Conservation (phyloP, 305 asterid species). For the Coffea humblotiana region DNA sequence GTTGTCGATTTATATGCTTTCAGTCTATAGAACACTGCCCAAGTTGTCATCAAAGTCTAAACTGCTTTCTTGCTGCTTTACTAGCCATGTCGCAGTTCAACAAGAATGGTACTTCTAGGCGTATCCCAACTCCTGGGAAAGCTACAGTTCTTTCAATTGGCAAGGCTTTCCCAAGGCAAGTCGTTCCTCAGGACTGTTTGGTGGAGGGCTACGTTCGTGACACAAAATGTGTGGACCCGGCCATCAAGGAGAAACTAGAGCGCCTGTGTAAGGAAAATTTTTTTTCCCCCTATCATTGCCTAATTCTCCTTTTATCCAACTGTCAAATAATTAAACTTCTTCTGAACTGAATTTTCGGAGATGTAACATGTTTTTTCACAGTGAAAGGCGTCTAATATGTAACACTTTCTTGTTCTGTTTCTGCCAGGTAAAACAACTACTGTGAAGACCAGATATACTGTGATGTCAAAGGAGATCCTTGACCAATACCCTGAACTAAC, state of each 20-base stretch:
- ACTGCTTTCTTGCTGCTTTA: neutral
- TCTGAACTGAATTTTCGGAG: too few relatives aligned
- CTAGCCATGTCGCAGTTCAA: constrained; percentile 12
- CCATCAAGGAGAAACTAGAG: constrained; percentile 76
- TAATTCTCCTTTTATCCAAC: neutral
- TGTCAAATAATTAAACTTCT: too few relatives aligned
- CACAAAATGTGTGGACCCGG: constrained; percentile 63
- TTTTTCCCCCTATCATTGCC: neutral
- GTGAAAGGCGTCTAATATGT: neutral
- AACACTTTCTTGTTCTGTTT: neutral
- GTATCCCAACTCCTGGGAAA: constrained; percentile 56
- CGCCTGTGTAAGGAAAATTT: constrained; percentile 56
- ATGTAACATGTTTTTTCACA: neutral
- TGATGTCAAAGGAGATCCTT: constrained; percentile 74
- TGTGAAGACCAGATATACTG: constrained; percentile 85
- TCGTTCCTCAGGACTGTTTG: constrained; percentile 77
- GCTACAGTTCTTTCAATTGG: constrained; percentile 83
- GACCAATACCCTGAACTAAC: constrained; percentile 82
- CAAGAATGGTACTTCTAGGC: constrained; percentile 8
- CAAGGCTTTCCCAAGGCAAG: constrained; percentile 82
- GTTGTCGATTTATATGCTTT: constrained; percentile 3
- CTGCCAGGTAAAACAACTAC: constrained; percentile 82
- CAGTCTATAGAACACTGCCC: neutral
- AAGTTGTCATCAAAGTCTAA: neutral
- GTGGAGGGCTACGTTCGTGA: constrained; percentile 85